Percentiles rank a stretch among this genome's conserved stretches.
Conservation (phyloP, 495 filamentous ascomycete genomes). For the Xylaria nigripes region DNA sequence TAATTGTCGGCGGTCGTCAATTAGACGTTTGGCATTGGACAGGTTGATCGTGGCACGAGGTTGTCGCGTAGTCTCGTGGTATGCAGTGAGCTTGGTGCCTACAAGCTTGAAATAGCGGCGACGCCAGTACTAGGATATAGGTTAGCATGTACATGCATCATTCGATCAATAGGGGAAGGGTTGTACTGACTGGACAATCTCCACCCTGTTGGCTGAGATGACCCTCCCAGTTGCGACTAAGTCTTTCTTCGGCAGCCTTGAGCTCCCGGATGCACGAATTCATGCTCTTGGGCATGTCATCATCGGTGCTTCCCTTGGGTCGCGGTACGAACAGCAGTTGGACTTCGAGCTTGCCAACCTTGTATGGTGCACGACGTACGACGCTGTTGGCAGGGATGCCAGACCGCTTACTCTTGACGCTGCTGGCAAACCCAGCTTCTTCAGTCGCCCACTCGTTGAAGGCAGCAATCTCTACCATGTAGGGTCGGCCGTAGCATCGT, state of each 20-base stretch:
- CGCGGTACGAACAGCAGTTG: constrained; percentile 92
- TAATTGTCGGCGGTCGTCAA: constrained; percentile 82
- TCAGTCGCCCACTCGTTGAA: constrained; percentile 99
- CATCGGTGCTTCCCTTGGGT: constrained; percentile 78
- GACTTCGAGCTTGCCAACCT: constrained; percentile 85
- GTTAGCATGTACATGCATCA: neutral
- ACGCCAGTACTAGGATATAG: constrained; percentile 75
- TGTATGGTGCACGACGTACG: constrained; percentile 73
- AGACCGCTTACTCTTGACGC: constrained; percentile 79
- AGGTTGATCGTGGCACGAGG: constrained; percentile 95
- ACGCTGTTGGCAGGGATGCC: constrained; percentile 46
- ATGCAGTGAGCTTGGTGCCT: constrained; percentile 86
- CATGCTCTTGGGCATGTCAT: constrained; percentile 99
- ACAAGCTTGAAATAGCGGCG: constrained; percentile 94
- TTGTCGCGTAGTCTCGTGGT: constrained; percentile 90
- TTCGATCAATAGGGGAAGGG: neutral
- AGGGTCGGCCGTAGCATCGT: constrained; percentile 74
- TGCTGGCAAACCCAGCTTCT: constrained; percentile 56
- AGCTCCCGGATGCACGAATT: constrained; percentile 87
- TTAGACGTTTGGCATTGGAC: constrained; percentile 84
- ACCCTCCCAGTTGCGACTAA: constrained; percentile 71
- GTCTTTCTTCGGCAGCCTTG: constrained; percentile 70
- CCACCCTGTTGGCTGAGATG: constrained; percentile 92
- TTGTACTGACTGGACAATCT: constrained; percentile 88
- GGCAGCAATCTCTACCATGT: constrained; percentile 78